Base-by-base conservation (phyloP, 192 early-diverging fungal species). In the Gamsiella multidivaricata region DNA sequence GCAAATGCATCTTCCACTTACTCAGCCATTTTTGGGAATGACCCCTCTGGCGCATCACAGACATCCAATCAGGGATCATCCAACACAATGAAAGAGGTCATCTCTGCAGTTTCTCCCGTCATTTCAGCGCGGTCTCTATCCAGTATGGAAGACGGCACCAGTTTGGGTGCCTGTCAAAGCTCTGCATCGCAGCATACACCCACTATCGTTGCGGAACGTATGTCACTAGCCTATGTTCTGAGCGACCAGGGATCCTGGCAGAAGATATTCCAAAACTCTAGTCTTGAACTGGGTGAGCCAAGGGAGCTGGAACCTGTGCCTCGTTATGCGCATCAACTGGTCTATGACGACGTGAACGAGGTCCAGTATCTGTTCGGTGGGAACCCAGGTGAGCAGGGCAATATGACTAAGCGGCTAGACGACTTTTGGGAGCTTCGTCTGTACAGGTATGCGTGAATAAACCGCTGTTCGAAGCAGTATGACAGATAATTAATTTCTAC, bases 291-390 rank as follows among this genome's bases (percentile, higher is more conserved):
- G 10, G 61, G 47, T 5, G 64, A 67, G 39, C 73, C 45, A 31
- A 54, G 54, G 28, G 54, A 62, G 23, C 51, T 51, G 12, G 93
- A 91, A 41, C 96, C 97, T 0, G 80, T 86, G 11, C 93, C 97
- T n/a, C 85, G 97, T 29, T 96, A 92, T 83, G 97, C 95, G 0
- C 95, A 96, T 64, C 94, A 97, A 70, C 82, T 96, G 74, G 94
- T 94, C 10, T 98, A 96, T 80, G 92, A 98, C 68, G 71, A 69
- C 7, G 71, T 70, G 20, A 83, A 85, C 9, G 87, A 88, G 53
- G 80, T 81, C 5, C 96, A 98, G 61, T 94, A 92, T 79, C 69
- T 98, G 68, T 98, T 98, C 87, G 97, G 97, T 11, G 97, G 97
- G 29, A 98, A 96, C 60, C 94, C 95, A 6, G 93, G 93, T 5